Conservation (phyloP, 345 rosid genomes). For the Salix purpurea region DNA sequence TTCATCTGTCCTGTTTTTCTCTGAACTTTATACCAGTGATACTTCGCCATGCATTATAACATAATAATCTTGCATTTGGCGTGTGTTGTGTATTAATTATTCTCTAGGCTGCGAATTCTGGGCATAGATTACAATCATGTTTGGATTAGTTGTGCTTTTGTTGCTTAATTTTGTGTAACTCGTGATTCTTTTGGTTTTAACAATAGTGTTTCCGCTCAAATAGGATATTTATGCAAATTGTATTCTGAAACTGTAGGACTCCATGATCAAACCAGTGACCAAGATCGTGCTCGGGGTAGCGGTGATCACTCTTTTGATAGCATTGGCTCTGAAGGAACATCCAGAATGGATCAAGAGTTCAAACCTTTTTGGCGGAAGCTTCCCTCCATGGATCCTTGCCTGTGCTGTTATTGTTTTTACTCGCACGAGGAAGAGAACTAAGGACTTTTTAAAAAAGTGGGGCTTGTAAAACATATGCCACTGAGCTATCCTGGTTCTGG, state of each 20-base stretch:
- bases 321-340: slow-evolving; percentile 55
- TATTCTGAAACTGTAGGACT: slow-evolving; percentile 59
- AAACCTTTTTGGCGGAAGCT: slow-evolving; percentile 43
- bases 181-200: background rate
- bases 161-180: no score
- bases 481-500: background rate
- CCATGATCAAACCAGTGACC: slow-evolving; percentile 75
- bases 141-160: background rate
- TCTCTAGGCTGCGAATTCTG: background rate
- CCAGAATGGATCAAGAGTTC: slow-evolving; percentile 58
- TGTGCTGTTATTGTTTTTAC: slow-evolving; percentile 77
- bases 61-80: background rate
- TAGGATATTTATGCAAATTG: background rate
- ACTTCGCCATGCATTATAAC: background rate
- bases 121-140: background rate
- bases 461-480: slow-evolving; percentile 25
- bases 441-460: slow-evolving; percentile 50
- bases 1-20: background rate
- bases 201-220: background rate
- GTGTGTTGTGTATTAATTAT: background rate
- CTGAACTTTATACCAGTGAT: background rate
- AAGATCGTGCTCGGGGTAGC: slow-evolving; percentile 64
- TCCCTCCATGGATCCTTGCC: slow-evolving; percentile 91
- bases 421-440: slow-evolving; percentile 92
- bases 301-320: slow-evolving; percentile 45